Evolutionary conservation across 2,329 filamentous ascomycete species (phyloP), one percentile per base, ranked within the genome.

Genomic region (Nemania serpens): DNA sequence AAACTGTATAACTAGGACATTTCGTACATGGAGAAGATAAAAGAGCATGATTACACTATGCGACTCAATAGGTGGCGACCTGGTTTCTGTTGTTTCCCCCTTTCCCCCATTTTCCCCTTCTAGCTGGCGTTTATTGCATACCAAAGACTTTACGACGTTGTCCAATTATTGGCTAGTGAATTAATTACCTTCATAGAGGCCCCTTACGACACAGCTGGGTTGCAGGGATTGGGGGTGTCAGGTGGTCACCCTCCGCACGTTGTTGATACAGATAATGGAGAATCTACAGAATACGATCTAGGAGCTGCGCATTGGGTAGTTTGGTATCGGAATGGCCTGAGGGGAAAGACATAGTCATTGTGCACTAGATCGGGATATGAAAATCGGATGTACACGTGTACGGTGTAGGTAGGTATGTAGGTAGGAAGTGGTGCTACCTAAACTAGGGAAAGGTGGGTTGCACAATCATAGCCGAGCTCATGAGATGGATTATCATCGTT

Each of bases 91-190:
- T 10, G 4, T 20, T 10, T 9, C 25, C 51, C 47, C 18, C 34
- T 48, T n/a, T n/a, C n/a, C n/a, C n/a, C n/a, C n/a, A n/a, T n/a
- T n/a, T n/a, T n/a, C n/a, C n/a, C n/a, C n/a, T n/a, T n/a, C n/a
- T n/a, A n/a, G n/a, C n/a, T n/a, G n/a, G n/a, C n/a, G n/a, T n/a
- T n/a, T n/a, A n/a, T n/a, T n/a, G n/a, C n/a, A n/a, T n/a, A 42
- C 36, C 12, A 20, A 25, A 60, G 18, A 42, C 42, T 61, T 48
- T 48, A 18, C 48, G 45, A 54, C 13, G 7, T 57, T 42, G 29
- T 48, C 13, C 42, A 48, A 49, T 53, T 22, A 61, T 61, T 56
- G 50, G 34, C 53, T 48, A 57, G 53, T 48, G 37, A 45, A 22
- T 56, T 56, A 45, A 22, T 56, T 56, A 25, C 12, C 15, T 42